phyloP scores from a whole-genome alignment of 352 stramenopile species.

The Globisporangium lucens region DNA sequence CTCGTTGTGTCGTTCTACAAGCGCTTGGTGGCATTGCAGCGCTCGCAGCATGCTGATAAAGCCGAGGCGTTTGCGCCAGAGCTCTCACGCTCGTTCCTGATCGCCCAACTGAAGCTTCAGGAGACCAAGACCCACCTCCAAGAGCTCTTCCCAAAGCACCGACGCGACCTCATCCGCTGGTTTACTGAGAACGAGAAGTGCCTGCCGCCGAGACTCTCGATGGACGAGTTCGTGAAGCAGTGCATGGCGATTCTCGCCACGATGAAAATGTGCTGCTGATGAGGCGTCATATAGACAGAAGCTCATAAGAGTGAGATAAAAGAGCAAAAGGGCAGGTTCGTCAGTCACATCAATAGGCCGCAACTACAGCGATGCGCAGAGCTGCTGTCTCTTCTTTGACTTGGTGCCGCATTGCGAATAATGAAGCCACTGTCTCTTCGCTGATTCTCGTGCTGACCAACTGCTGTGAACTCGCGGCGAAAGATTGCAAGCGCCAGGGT shows the following conservation, averaged over 20 bases:
- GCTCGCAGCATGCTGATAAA: conserved; percentile 37
- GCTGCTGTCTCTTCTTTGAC: too few relatives aligned
- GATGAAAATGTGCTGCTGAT: conserved; percentile 1
- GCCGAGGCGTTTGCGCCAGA: conserved; percentile 22
- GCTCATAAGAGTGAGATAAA: too few relatives aligned
- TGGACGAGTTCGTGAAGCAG: conserved; percentile 29
- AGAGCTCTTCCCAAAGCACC: conserved; percentile 52
- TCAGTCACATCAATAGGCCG: too few relatives aligned
- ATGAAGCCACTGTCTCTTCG: too few relatives aligned
- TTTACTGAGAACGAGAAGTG: conserved; percentile 40
- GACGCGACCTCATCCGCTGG: conserved; percentile 49
- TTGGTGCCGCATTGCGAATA: too few relatives aligned
- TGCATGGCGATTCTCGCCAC: conserved; percentile 44
- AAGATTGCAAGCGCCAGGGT: too few relatives aligned
- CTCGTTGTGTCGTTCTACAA: conserved; percentile 51
- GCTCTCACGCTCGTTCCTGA: conserved; percentile 42
- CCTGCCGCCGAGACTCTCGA: conserved; percentile 25
- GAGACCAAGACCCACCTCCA: conserved; percentile 48
- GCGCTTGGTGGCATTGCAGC: conserved; percentile 52
- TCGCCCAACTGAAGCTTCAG: conserved; percentile 40
- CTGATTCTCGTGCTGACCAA: too few relatives aligned
- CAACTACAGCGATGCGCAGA: too few relatives aligned
- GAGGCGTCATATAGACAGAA: too few relatives aligned
- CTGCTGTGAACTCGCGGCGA: too few relatives aligned
- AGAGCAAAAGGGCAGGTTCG: too few relatives aligned